Percentiles rank a stretch among this genome's conserved stretches.
Evolutionary conservation across 2,329 filamentous ascomycete species (phyloP).

Genomic region (Sporothrix sp.): DNA sequence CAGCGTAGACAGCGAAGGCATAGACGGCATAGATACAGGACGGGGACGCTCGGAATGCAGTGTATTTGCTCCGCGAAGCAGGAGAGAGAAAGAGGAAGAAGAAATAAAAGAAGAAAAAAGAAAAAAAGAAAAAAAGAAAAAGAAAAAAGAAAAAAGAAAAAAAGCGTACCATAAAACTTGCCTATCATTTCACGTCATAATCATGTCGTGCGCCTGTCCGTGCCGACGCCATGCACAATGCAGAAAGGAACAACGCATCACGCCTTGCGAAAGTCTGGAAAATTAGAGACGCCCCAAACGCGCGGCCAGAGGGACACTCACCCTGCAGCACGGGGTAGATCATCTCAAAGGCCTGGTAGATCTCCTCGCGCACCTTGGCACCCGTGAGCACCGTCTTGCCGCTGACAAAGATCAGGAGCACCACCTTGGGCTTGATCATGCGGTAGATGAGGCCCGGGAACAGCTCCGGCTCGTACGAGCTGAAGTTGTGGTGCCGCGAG

Average conservation of each 20-base stretch:
- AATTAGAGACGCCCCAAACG: too few species aligned
- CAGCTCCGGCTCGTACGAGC: constrained; percentile 94
- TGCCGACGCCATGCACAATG: background rate
- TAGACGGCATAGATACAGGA: background rate
- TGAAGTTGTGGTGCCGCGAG: constrained; percentile 97
- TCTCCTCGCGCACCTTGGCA: constrained; percentile 96
- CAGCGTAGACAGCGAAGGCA: background rate
- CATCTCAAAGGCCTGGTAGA: constrained; percentile 93
- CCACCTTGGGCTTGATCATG: constrained; percentile 99
- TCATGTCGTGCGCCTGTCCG: background rate
- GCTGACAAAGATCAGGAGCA: constrained; percentile 93
- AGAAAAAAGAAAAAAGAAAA: background rate
- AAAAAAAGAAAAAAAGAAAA: background rate
- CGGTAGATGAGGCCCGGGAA: constrained; percentile 99
- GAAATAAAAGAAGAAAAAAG: too few species aligned
- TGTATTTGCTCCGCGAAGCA: too few species aligned
- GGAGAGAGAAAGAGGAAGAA: too few species aligned
- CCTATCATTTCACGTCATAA: background rate
- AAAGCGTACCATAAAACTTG: background rate
- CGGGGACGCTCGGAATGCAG: too few species aligned
- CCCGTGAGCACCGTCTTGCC: constrained; percentile 98
- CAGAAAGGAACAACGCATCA: constrained; percentile 28
- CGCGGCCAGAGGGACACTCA: too few species aligned
- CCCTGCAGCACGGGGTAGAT: constrained; percentile 93
- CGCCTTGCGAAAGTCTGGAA: constrained; percentile 48